Percentiles rank a stretch among this genome's conserved stretches.
phyloP scores from a whole-genome alignment of 2,329 filamentous ascomycete species.

The Aaosphaeria pasadenensis region DNA sequence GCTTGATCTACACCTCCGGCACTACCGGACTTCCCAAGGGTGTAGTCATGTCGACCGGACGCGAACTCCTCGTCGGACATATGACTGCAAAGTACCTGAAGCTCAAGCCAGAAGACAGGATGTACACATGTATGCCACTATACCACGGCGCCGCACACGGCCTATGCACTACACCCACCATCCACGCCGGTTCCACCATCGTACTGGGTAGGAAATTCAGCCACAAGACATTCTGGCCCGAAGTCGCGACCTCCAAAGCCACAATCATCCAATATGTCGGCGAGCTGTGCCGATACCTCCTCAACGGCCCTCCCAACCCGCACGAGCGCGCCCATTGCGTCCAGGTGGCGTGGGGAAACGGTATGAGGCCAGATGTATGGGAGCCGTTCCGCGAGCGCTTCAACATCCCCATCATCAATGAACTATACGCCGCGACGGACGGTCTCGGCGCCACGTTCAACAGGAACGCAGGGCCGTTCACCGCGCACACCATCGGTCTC shows the following conservation, averaged over 20 bases:
- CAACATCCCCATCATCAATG: constrained; percentile 37
- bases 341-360: constrained; percentile 38
- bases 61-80: constrained; percentile 25
- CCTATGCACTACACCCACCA: constrained; percentile 24
- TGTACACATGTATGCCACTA: constrained; percentile 39
- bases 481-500: constrained; percentile 29
- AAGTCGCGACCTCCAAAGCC: constrained; percentile 28
- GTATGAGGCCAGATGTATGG: constrained; percentile 43
- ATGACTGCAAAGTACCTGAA: constrained; percentile 19
- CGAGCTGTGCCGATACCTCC: constrained; percentile 35
- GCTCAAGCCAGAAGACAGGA: constrained; percentile 23
- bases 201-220: constrained; percentile 30
- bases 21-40: constrained; percentile 36
- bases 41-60: constrained; percentile 23
- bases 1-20: constrained; percentile 35
- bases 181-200: constrained; percentile 31
- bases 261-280: constrained; percentile 38
- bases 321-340: constrained; percentile 32
- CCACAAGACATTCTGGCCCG: constrained; percentile 37
- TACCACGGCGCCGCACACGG: constrained; percentile 35
- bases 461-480: constrained; percentile 31
- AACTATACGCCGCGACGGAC: constrained; percentile 41
- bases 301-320: constrained; percentile 30
- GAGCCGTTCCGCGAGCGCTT: constrained; percentile 39
- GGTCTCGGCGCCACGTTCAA: constrained; percentile 34